Base-by-base conservation (phyloP, 257 asterid species). In the Solanum chilense region DNA sequence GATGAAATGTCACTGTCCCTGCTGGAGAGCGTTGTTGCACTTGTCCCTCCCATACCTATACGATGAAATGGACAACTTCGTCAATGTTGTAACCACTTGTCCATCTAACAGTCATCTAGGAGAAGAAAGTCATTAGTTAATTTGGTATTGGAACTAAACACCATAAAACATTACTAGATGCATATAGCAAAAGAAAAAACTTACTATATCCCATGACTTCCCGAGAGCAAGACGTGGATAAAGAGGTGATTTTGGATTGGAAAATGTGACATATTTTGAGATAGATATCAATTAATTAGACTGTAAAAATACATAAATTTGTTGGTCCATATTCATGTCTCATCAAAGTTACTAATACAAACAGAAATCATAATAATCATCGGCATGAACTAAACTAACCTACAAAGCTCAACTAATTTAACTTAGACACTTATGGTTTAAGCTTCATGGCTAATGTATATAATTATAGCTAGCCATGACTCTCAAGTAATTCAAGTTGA, bases 191-290 rank as follows among this genome's bases (percentile, higher is more conserved):
- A 23, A 23, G 58, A 41, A 41, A n/a, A 52, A 81, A 92, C 97
- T 91, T 93, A 95, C 99, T 86, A 93, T 98, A 90, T 96, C 86
- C 98, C 98, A 96, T 82, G 97, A 91, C 88, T 95, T 96, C 80
- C 99, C 99, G 86, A 92, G 96, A 85, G 98, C 98, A 88, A 96
- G 97, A 64, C 98, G 98, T 35, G 99, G 98, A 91, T 90, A 96
- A 82, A 95, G 90, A 8, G 99, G 99, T 52, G 97, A 98, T 89
- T 94, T 96, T 23, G 98, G 98, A 88, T 96, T 94, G 86, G 64
- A 88, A 91, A 96, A 96, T 4, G 98, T 87, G 86, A 96, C 91
- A 87, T 92, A 71, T 84, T 93, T 94, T 25, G 99, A 96, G 60
- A 94, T 88, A 69, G 98, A 95, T 85, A 95, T 77, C 86, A 96